Evolutionary conservation across 345 rosid species (phyloP), one percentile per base, ranked within the genome.

Genomic region (Gossypium turneri): DNA sequence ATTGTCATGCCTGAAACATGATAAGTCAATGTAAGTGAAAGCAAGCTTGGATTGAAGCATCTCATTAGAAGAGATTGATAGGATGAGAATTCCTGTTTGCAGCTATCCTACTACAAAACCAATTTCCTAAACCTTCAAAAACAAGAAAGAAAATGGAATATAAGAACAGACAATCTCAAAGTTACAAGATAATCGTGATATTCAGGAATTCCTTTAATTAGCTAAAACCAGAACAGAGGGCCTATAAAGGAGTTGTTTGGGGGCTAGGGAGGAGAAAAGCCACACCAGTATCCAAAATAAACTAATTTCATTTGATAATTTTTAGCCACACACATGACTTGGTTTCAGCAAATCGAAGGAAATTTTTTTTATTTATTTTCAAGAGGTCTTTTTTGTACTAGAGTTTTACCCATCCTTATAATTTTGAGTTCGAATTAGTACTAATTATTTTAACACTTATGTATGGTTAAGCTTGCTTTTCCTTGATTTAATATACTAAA

Each of bases 1-100:
- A 81, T 90, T 85, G 82, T 95, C 97, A 78, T 95, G 99, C 94
- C 99, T 95, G 94, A 70, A 73, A 85, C 73, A 84, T 24, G 70
- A 83, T 63, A 75, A 62, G 74, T 80, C 65, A 80, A 43, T 53
- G 75, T 57, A 63, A 80, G 47, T 71, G 67, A 76, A 59, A 78
- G 43, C 43, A 78, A 79, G 41, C 68, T 20, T 51, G 64, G 72
- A 61, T 73, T 73, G 52, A 77, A 59, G 47, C 70, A 53, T n/a
- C 51, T 76, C 29, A 25, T 73, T 51, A 45, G 38, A 38, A 67
- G 11, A 50, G 12, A 62, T 12, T 51, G 25, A 69, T 52, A 52
- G 60, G 29, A 69, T 48, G 72, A 69, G 19, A 52, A 61, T 76
- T 76, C 65, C 29, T n/a, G 29, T 9, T 64, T 44, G 73, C 53